Conservation (phyloP, 495 filamentous ascomycete species). For the Penicillium diatomitis region DNA sequence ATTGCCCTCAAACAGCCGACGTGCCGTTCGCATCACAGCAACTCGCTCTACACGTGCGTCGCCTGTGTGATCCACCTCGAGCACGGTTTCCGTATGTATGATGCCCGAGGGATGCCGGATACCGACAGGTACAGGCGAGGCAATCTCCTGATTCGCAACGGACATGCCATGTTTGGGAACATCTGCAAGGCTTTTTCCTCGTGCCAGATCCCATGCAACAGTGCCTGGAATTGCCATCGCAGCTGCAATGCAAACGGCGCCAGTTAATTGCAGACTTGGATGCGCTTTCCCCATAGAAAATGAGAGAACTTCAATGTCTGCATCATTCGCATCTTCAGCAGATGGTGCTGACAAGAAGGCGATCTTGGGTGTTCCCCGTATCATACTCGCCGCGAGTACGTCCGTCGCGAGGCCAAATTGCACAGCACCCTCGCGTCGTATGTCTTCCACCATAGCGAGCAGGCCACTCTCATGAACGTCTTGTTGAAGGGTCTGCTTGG, state of each 20-base stretch:
- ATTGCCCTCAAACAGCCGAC: slow-evolving; percentile 14
- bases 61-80: slow-evolving; percentile 4
- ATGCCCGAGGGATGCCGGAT: slow-evolving; percentile 17
- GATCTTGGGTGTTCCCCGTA: slow-evolving; percentile 24
- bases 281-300: slow-evolving; percentile 26
- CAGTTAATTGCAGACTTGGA: slow-evolving; percentile 25
- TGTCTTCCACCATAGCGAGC: slow-evolving; percentile 13
- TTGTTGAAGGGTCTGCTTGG: not conserved
- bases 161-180: slow-evolving; percentile 12
- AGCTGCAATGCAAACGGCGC: slow-evolving; percentile 22
- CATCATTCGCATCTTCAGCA: not conserved
- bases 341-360: slow-evolving; percentile 13
- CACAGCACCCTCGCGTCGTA: slow-evolving; percentile 20
- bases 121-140: slow-evolving; percentile 1
- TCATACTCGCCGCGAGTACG: slow-evolving; percentile 5
- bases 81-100: slow-evolving; percentile 11
- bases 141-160: slow-evolving; percentile 4
- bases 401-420: slow-evolving; percentile 15
- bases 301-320: slow-evolving; percentile 14
- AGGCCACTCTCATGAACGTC: not conserved
- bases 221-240: slow-evolving; percentile 21
- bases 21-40: slow-evolving; percentile 20
- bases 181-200: not conserved
- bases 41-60: slow-evolving; percentile 11
- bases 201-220: slow-evolving; percentile 15